Evolutionary conservation across 2,329 filamentous ascomycete genomes (phyloP), one percentile per base, ranked within the genome.

Genomic region (Ophiostoma tasmaniense): DNA sequence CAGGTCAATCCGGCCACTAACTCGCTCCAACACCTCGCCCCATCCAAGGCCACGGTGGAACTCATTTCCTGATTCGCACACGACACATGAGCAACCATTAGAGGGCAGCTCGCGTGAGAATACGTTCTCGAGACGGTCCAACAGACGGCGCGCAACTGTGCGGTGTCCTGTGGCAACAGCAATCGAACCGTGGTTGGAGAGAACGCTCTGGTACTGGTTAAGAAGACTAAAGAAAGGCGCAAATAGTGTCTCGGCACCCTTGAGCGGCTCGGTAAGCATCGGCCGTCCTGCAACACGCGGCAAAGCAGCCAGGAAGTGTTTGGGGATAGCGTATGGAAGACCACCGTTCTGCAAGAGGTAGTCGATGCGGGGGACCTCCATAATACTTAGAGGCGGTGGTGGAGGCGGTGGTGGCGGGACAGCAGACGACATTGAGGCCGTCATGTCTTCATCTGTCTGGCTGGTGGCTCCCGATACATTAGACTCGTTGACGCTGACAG

Each of bases 161-260:
- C 92, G 88, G 77, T 98, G 97, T 6, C 95, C 95, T 0, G 94
- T 98, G 20, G 95, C 95, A 1, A 98, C 95, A 2, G 95, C 95
- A 5, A 99, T 81, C 0, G 94, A 98, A 3, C 95, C 95, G 74
- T 90, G 92, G 72, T 90, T 93, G 59, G 85, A 82, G 72, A 98
- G 84, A 3, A 99, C 93, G 2, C 86, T 85, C 72, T 90, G 86
- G 76, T 97, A 98, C 75, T 96, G 90, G 73, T 96, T 90, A 28
- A 99, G 83, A 1, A 97, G 83, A 72, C 87, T 89, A 77, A 91
- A 90, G 73, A 95, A 92, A 0, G 92, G 92, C 4, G 90, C 86
- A 76, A 97, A 98, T 5, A 97, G 82, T 17, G 86, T 87, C 66
- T 90, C 86, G 25, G 90, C 87, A 67, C 90, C 88, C 52, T 84